Evolutionary conservation across 176 grass and related monocot species (phyloP), one percentile per base, ranked within the genome.

Genomic region (Juncus effusus): DNA sequence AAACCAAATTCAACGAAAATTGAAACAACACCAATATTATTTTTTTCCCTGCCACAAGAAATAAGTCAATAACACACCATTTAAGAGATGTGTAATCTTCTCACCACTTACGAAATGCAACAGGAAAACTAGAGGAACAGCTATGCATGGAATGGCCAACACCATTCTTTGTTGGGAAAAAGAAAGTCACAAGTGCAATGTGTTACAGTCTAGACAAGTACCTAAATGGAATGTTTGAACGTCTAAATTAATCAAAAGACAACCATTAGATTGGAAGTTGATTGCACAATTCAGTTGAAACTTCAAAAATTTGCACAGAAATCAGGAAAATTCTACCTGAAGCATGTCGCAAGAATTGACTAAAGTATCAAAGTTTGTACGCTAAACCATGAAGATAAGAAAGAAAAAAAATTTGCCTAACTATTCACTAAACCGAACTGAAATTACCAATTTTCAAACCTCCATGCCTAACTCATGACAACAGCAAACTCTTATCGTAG

Each of bases 401-500:
- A 47, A 38, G 16, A 54, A 36, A 49, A 9, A 36, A 11, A 36
- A 47, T 16, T 50, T 59, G 68, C 68, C 54, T 72, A 72, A 72
- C 68, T 59, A 72, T 72, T 59, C 69, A 47, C 54, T 72, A 72
- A 69, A 28, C 69, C 69, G 55, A 72, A 72, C 69, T 72, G 69
- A 60, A 72, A 58, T 60, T 51, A 72, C 69, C 14, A 1, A 59
- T 44, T 72, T 72, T 72, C 69, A 72, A 72, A 72, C 54, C 13
- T 72, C 57, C 36, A 72, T 56, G 69, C 69, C 69, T 72, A 72
- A 72, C 69, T 8, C 13, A 72, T n/a, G 54, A 72, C 69, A 56
- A 72, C 28, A 58, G 68, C 69, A 58, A 72, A 59, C 36, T 72
- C 38, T 44, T 41, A 9, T 70, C 55, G 15, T 40, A 56, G 51